Base-by-base conservation (phyloP, 371 early-diverging fungal species). In the Mortierella sp. region DNA sequence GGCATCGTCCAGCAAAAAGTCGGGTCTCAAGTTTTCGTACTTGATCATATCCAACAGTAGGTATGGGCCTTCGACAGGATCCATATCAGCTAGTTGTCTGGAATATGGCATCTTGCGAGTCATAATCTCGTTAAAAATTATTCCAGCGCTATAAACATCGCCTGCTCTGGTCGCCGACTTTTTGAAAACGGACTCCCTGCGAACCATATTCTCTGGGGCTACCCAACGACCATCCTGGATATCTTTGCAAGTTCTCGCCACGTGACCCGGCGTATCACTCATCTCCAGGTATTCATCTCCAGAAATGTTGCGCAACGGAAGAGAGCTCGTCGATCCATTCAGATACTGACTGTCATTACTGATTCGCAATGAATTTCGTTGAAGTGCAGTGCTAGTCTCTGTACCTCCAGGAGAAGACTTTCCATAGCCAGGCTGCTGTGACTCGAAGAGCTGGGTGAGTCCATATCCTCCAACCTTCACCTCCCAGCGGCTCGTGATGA, bases 391-490 rank as follows among this genome's bases (percentile, higher is more conserved):
- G 26, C 26, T 45, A 24, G 6, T 24, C 1, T 60, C 69, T 14
- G 61, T 62, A 22, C 39, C 28, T 37, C 66, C 75, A 28, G 68
- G 2, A 57, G 67, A 28, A n/a, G 35, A 24, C 9, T 66, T 54
- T 54, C 67, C 70, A 20, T 65, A 72, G 32, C 62, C 58, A 4
- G 72, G 63, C 0, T 70, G 68, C 43, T 85, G 85, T 0, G 84
- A 66, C 6, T 73, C 83, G 10, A 68, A 68, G 32, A 85, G 75
- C 16, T 75, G 65, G 9, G 64, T 47, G 20, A 88, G 51, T 8
- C 89, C 89, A 73, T 87, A 88, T 28, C 87, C 87, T 5, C 86
- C 80, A 28, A 88, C 83, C 64, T 88, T 88, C n/a, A 88, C 79
- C 40, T 88, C 89, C 89, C 87, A 88, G 14, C 85, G 84, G 28